Percentiles rank a stretch among this genome's conserved stretches.
Conservation (phyloP, 108 stramenopile genomes). For the Skeletonema marinoi region DNA sequence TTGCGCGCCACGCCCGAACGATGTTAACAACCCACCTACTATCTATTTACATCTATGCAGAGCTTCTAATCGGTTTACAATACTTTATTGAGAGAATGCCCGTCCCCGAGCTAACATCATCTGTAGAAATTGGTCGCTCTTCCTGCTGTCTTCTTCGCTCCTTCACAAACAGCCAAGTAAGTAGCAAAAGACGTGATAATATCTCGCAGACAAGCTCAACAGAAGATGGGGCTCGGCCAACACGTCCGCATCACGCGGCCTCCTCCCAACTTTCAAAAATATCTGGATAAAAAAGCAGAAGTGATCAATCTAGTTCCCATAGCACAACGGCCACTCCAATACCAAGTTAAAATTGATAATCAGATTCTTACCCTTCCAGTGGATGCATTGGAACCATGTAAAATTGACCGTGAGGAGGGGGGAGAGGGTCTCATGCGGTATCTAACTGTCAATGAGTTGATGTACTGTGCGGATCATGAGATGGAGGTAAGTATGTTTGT, state of each 20-base stretch:
- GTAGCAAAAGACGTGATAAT: no score
- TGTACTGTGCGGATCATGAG: slow-evolving; percentile 8
- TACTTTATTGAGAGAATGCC: no score
- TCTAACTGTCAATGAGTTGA: slow-evolving; percentile 6
- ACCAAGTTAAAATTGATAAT: not conserved
- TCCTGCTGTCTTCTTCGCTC: no score
- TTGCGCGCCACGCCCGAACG: no score
- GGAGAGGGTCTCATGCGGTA: not conserved
- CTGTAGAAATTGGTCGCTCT: no score
- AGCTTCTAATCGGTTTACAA: no score
- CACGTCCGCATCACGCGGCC: slow-evolving; percentile 6
- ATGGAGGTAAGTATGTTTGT: not conserved
- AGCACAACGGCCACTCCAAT: slow-evolving; percentile 9
- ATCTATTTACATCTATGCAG: no score
- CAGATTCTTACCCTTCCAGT: not conserved
- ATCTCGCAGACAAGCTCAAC: no score
- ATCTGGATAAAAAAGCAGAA: slow-evolving; percentile 9
- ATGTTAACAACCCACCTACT: no score
- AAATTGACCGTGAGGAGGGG: slow-evolving; percentile 8
- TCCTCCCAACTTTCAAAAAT: not conserved
- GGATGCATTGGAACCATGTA: slow-evolving; percentile 8
- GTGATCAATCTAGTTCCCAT: slow-evolving; percentile 11
- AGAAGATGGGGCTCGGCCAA: not conserved
- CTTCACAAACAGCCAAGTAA: no score
- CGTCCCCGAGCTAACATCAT: no score